Evolutionary conservation across 1,284 basidiomycete species (phyloP).

Genomic region (Lignosus rhinocerotis): DNA sequence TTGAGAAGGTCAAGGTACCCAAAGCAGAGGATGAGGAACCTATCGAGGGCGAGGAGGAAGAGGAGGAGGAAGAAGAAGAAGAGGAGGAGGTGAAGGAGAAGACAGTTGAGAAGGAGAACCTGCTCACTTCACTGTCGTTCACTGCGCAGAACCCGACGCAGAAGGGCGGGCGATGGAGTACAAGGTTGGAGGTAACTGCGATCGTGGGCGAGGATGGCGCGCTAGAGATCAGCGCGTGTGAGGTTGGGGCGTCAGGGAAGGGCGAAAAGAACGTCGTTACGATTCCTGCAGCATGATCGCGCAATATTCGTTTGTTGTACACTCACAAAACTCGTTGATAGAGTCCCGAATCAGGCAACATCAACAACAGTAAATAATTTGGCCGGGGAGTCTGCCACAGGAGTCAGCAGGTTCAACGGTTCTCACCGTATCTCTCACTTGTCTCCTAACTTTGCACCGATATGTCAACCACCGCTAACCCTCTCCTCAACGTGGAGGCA

Average conservation of each 20-base stretch:
- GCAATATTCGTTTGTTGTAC: not conserved
- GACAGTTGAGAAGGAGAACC: conserved; percentile 61
- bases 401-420: not conserved
- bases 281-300: conserved; percentile 23
- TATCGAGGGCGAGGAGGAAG: conserved; percentile 54
- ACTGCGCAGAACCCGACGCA: conserved; percentile 51
- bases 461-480: conserved; percentile 1
- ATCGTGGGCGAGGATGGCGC: conserved; percentile 55
- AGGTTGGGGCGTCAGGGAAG: conserved; percentile 43
- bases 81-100: conserved; percentile 66
- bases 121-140: conserved; percentile 56
- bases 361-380: not conserved
- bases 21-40: conserved; percentile 52
- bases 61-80: conserved; percentile 51
- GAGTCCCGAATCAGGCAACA: not conserved
- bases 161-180: conserved; percentile 49
- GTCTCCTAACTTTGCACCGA: not conserved
- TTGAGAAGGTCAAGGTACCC: conserved; percentile 63
- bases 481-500: conserved; percentile 44
- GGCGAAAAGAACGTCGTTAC: conserved; percentile 31
- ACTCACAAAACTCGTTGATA: not conserved
- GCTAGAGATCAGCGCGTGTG: conserved; percentile 50
- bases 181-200: conserved; percentile 66
- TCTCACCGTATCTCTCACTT: no score
- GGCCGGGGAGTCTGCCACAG: not conserved